Conservation (phyloP, 495 filamentous ascomycete genomes). For the Penicillium turbatum region DNA sequence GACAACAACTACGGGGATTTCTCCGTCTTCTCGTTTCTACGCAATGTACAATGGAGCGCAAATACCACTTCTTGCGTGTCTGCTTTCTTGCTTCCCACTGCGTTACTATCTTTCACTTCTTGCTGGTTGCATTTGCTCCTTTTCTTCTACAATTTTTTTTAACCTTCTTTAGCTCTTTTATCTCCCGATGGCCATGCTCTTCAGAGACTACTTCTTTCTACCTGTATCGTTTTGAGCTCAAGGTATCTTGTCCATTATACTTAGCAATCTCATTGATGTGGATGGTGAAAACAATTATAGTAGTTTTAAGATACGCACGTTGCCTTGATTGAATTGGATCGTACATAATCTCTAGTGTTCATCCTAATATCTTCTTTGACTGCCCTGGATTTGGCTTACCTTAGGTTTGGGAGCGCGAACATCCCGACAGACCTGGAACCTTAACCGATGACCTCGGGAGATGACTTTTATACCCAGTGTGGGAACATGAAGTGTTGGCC, state of each 20-base stretch:
- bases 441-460: too few relatives aligned
- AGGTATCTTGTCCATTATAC: constrained; percentile 13
- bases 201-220: constrained; percentile 7
- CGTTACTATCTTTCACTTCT: constrained; percentile 20
- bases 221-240: constrained; percentile 17
- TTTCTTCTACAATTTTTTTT: constrained; percentile 10
- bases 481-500: too few relatives aligned
- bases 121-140: constrained; percentile 20
- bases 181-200: background rate
- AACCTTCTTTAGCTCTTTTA: constrained; percentile 1
- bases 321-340: background rate
- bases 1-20: background rate
- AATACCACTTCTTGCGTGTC: constrained; percentile 41
- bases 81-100: constrained; percentile 15
- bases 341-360: background rate
- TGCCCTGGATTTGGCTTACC: too few relatives aligned
- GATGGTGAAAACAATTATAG: background rate
- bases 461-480: too few relatives aligned
- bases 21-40: constrained; percentile 17
- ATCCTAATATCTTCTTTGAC: background rate
- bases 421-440: too few relatives aligned
- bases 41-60: constrained; percentile 48
- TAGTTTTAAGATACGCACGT: background rate
- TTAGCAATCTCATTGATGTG: constrained; percentile 9
- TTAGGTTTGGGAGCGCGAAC: too few relatives aligned